A percentile compares a stretch with the other conserved stretches of the same genome.
Evolutionary conservation across 2,329 filamentous ascomycete species (phyloP).

Genomic region (Fusarium acutatum): DNA sequence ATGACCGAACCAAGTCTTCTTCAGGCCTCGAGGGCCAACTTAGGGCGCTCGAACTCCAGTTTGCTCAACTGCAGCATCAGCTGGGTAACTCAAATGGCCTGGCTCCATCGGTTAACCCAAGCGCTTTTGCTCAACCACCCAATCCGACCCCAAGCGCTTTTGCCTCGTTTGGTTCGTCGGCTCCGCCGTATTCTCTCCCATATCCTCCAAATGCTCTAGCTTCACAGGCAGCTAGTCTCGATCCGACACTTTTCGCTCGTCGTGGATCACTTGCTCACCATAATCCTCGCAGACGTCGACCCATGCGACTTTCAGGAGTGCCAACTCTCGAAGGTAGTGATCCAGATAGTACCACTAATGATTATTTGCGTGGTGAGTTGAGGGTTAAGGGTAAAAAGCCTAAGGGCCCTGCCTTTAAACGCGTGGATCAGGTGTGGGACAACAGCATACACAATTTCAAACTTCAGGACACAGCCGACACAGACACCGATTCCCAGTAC

Average conservation of each 20-base stretch:
- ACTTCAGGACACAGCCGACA: conserved; percentile 62
- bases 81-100: conserved; percentile 6
- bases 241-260: neutral
- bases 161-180: neutral
- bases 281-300: neutral
- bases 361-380: conserved; percentile 16
- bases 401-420: conserved; percentile 53
- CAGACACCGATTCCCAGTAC: conserved; percentile 63
- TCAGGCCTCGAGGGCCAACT: conserved; percentile 42
- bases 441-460: conserved; percentile 59
- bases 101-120: neutral
- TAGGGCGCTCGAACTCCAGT: conserved; percentile 41
- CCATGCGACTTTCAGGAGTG: neutral
- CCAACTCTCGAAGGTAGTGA: neutral
- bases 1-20: conserved; percentile 1
- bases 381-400: conserved; percentile 31
- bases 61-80: conserved; percentile 40
- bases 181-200: neutral
- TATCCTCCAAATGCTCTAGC: neutral
- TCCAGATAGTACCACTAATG: neutral
- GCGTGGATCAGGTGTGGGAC: conserved; percentile 65
- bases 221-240: neutral
- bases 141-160: neutral
- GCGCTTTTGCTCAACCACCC: conserved; percentile 6
- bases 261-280: neutral